Conservation (phyloP, 2,329 filamentous ascomycete genomes). For the Teratosphaeria epicoccoides region DNA sequence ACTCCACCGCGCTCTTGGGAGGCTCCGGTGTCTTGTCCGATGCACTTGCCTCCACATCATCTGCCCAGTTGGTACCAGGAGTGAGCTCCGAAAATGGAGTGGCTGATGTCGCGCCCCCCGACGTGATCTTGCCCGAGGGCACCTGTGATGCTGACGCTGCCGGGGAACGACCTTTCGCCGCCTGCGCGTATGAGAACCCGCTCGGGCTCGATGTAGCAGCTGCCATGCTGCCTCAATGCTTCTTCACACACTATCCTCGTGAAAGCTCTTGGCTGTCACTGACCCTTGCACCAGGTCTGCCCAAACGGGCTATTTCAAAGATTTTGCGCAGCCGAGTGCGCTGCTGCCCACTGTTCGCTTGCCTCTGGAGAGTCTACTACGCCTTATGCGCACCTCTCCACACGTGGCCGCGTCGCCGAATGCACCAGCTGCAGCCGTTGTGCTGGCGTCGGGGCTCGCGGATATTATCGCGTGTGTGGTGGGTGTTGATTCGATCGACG, state of each 20-base stretch:
- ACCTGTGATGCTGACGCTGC: conserved; percentile 35
- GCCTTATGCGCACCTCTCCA: not conserved
- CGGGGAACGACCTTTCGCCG: conserved; percentile 66
- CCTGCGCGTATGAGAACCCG: conserved; percentile 85
- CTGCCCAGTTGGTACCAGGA: conserved; percentile 34
- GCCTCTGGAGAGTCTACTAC: not conserved
- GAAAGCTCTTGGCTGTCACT: conserved; percentile 3
- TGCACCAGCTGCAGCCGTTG: not conserved
- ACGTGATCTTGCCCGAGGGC: conserved; percentile 35
- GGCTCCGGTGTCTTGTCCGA: conserved; percentile 28
- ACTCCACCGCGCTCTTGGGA: conserved; percentile 16
- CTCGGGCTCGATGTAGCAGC: conserved; percentile 19
- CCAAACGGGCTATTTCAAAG: conserved; percentile 6
- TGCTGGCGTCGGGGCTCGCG: not conserved
- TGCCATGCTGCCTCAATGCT: conserved; percentile 13
- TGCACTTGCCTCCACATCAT: conserved; percentile 37
- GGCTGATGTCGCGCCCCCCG: conserved; percentile 32
- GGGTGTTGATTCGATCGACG: not conserved
- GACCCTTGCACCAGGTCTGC: conserved; percentile 9
- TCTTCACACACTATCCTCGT: not conserved
- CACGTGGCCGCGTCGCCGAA: not conserved
- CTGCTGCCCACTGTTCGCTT: not conserved
- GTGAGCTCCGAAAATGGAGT: conserved; percentile 29
- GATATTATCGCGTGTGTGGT: not conserved
- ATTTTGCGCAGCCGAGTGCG: conserved; percentile 1